Conservation (phyloP, 352 stramenopile species). For the Phytophthora citricola region DNA sequence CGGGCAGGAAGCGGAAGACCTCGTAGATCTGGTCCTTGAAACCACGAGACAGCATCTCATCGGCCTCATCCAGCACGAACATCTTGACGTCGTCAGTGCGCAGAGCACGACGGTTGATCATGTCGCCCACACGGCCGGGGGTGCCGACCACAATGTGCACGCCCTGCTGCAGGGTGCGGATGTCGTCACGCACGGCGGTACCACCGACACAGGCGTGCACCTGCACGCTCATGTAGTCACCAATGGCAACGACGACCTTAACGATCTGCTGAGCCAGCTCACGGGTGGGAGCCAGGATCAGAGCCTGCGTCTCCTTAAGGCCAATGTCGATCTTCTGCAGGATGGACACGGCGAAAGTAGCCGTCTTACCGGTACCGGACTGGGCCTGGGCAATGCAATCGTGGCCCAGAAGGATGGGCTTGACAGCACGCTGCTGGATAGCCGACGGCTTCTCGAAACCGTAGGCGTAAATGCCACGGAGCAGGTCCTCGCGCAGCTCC, state of each 20-base stretch:
- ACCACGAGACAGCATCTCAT: constrained; percentile 99
- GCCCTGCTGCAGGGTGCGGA: constrained; percentile 97
- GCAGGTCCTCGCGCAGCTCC: constrained; percentile 97
- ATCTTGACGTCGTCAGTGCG: constrained; percentile 96
- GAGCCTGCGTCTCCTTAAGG: constrained; percentile 96
- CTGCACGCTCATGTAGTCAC: constrained; percentile 97
- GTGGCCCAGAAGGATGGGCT: constrained; percentile 97
- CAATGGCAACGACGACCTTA: constrained; percentile 96
- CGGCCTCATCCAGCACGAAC: constrained; percentile 99
- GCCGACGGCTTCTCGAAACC: constrained; percentile 99
- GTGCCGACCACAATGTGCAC: constrained; percentile 99
- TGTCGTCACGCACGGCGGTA: constrained; percentile 98
- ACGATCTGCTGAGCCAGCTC: constrained; percentile 99
- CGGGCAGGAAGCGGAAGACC: constrained; percentile 99
- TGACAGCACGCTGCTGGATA: constrained; percentile 99
- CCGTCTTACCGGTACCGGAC: constrained; percentile 99
- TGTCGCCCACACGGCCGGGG: constrained; percentile 98
- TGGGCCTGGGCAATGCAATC: constrained; percentile 99
- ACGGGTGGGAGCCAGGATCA: constrained; percentile 99
- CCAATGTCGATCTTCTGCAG: constrained; percentile 97
- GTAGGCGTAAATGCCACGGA: constrained; percentile 99
- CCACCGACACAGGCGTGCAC: constrained; percentile 99
- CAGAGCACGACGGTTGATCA: constrained; percentile 98
- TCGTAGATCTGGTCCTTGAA: constrained; percentile 99
- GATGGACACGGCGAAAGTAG: constrained; percentile 99